Evolutionary conservation across 1,139 yeast genomes (phyloP), one percentile per base, ranked within the genome.

Genomic region (Scheffersomyces segobiensis): DNA sequence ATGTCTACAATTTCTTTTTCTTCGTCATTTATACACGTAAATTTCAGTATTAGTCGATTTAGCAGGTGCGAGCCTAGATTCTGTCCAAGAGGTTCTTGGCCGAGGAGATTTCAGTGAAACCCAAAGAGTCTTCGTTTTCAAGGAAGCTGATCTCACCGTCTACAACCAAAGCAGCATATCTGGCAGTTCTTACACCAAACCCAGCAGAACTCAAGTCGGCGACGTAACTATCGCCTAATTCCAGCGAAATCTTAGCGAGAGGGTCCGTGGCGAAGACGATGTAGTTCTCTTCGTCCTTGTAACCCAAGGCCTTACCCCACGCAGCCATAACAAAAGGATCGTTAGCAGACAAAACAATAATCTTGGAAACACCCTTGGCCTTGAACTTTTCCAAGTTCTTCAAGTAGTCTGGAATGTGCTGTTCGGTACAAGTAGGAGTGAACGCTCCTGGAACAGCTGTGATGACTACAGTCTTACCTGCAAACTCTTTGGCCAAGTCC

Each of bases 361-460:
- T 79, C 67, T 84, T 85, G 71, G 87, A 91, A 51, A 89, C 90
- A 24, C 93, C 91, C 74, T 88, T 88, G 56, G 79, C 76, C 74
- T 85, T 82, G 65, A 89, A 80, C 58, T 87, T 83, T 12, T 71
- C 71, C 56, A 83, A 68, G 57, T 84, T 77, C 56, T 78, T 73
- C 61, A 92, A 76, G 75, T 81, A 91, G 19, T 87, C 91, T 32
- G 97, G 97, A 64, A 92, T 85, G 74, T 93, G 97, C 65, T 82
- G 79, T 63, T 86, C 90, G 48, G 95, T 86, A 77, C 97, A 92
- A 6, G 96, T 87, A 64, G 97, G 97, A 49, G 97, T 90, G 82
- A 91, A 92, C 24, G 97, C 97, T 63, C 96, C 97, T 61, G 97
- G 97, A 32, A 91, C 96, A 58, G 91, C 84, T 50, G 93, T 91